Evolutionary conservation across 2,329 filamentous ascomycete species (phyloP), one percentile per base, ranked within the genome.

Genomic region (Xylariaceae sp.): DNA sequence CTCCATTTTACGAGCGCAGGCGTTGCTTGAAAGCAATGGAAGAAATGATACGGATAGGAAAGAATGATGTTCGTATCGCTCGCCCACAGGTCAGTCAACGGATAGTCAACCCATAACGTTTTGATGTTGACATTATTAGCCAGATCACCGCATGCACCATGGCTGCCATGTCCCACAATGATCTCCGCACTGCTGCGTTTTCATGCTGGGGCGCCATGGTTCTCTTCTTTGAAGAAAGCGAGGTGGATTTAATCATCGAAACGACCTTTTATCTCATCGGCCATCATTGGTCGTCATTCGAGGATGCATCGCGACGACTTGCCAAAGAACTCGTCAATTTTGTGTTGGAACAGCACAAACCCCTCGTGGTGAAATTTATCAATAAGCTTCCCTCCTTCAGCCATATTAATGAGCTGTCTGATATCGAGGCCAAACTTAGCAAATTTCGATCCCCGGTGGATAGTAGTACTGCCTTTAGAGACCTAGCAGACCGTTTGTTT

Each of bases 91-190:
- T 90, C 68, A 68, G 45, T 40, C 18, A 19, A 36, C n/a, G 18
- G 12, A 11, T 45, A 10, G 17, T 6, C 15, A 35, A 10, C 1
- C 10, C 22, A 27, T 27, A 42, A 6, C 36, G 1, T 36, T 3
- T 2, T 9, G 30, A 11, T n/a, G 15, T 30, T 43, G 18, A 15
- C 14, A 71, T 32, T 11, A 7, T 17, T 12, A 11, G 35, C 48
- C 61, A 92, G 84, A 92, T 97, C 48, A 90, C 90, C 57, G 90
- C 92, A n/a, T 96, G 89, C 64, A 75, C 99, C 11, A 83, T 95
- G 54, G 90, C 90, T 18, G 90, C 90, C 0, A 79, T 97, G 52
- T 78, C 86, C 14, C 81, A 87, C 44, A 77, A 84, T 40, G 80
- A 86, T 42, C 76, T 99, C n/a, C 83, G 89, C 53, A 78, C 89